Percentiles rank a stretch among this genome's conserved stretches.
Conservation (phyloP, 495 filamentous ascomycete genomes). For the Pseudoneurospora amorphoporcata region DNA sequence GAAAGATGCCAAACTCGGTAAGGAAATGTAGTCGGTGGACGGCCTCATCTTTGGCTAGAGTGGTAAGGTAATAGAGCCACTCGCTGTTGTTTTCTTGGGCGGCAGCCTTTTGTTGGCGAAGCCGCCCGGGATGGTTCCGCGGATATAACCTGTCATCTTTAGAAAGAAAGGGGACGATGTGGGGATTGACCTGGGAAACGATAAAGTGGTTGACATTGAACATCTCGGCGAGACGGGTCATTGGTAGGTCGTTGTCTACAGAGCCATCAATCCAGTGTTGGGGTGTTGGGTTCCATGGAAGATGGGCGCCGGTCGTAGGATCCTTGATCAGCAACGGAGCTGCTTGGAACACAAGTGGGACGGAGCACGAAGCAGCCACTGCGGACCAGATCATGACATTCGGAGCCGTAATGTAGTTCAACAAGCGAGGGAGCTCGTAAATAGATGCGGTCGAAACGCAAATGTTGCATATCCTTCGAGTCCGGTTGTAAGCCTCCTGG, state of each 20-base stretch:
- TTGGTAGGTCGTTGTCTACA: slow-evolving; percentile 88
- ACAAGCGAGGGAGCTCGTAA: slow-evolving; percentile 73
- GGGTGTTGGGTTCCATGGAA: slow-evolving; percentile 74
- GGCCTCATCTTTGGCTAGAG: slow-evolving; percentile 70
- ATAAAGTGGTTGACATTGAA: slow-evolving; percentile 99
- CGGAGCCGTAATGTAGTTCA: slow-evolving; percentile 89
- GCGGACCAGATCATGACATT: slow-evolving; percentile 96
- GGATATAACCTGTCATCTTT: slow-evolving; percentile 53
- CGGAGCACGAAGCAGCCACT: slow-evolving; percentile 87
- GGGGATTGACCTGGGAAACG: slow-evolving; percentile 91
- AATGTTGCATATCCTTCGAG: slow-evolving; percentile 82
- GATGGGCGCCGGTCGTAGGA: slow-evolving; percentile 63
- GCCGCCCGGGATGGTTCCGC: slow-evolving; percentile 27
- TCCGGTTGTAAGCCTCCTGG: slow-evolving; percentile 90
- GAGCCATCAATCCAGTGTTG: slow-evolving; percentile 88
- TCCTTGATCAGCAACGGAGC: slow-evolving; percentile 75
- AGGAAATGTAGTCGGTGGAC: slow-evolving; percentile 73
- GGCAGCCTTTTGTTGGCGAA: slow-evolving; percentile 17
- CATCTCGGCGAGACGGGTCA: slow-evolving; percentile 85
- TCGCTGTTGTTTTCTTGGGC: slow-evolving; percentile 22
- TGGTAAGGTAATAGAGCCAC: slow-evolving; percentile 61
- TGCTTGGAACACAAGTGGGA: slow-evolving; percentile 76
- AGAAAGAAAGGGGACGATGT: slow-evolving; percentile 77
- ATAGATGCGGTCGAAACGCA: slow-evolving; percentile 78
- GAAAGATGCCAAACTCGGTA: slow-evolving; percentile 74